phyloP scores from a whole-genome alignment of 2,329 filamentous ascomycete genomes.

The Macrophomina pseudophaseolina region DNA sequence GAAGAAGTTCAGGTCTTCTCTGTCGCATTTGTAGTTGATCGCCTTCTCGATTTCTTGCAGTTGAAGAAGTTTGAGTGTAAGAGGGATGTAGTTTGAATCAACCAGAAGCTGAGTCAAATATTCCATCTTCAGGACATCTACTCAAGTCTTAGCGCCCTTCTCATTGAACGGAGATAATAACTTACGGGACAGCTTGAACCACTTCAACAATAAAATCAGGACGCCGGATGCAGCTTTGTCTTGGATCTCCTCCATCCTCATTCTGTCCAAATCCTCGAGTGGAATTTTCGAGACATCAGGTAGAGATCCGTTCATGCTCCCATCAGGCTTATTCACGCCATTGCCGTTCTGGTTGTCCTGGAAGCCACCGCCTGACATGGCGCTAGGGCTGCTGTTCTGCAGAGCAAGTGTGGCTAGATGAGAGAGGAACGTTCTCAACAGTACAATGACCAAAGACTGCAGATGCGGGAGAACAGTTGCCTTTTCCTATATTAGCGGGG shows the following conservation, averaged over 20 bases:
- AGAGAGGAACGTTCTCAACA: conserved; percentile 84
- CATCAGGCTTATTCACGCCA: conserved; percentile 38
- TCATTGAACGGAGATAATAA: conserved; percentile 29
- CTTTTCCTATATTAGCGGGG: conserved; percentile 50
- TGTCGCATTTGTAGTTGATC: conserved; percentile 83
- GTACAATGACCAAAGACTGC: conserved; percentile 90
- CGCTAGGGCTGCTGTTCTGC: conserved; percentile 55
- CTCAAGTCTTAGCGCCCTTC: conserved; percentile 29
- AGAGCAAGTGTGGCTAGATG: conserved; percentile 86
- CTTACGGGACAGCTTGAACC: conserved; percentile 94
- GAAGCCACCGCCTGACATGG: conserved; percentile 39
- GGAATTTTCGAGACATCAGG: conserved; percentile 35
- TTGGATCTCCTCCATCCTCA: conserved; percentile 83
- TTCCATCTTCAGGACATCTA: conserved; percentile 93
- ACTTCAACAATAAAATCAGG: conserved; percentile 86
- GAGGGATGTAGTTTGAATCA: conserved; percentile 91
- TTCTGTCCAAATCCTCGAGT: conserved; percentile 78
- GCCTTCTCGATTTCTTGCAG: conserved; percentile 92
- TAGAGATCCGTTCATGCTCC: conserved; percentile 36
- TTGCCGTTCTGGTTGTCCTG: conserved; percentile 48
- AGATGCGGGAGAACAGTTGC: conserved; percentile 78
- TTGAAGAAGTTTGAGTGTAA: conserved; percentile 91
- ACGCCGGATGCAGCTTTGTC: conserved; percentile 92
- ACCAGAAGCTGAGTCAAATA: conserved; percentile 91
- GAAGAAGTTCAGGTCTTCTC: conserved; percentile 89